These are phyloP conservation scores for Diaporthe ilicicola DNA, from an alignment of 2,329 filamentous ascomycete species.

Conservation along the genomic window DNA sequence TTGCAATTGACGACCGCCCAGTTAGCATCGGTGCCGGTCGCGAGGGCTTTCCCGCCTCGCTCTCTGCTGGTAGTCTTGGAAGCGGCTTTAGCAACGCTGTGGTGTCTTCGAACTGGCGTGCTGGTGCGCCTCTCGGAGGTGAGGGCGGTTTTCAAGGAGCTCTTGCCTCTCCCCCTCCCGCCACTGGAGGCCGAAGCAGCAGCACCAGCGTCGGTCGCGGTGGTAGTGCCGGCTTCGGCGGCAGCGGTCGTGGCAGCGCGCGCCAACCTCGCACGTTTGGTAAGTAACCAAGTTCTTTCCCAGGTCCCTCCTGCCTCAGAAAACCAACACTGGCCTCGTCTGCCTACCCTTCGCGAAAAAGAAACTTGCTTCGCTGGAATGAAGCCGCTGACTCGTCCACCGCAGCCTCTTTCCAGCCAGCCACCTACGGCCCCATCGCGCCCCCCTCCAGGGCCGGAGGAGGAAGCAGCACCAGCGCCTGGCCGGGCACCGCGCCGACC, in stretches of 20 bases:
- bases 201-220: neutral
- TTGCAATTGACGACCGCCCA: constrained; percentile 17
- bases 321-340: too few relatives aligned
- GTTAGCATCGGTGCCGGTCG: neutral
- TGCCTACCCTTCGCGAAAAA: neutral
- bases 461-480: neutral
- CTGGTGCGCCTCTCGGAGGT: neutral
- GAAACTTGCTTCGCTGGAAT: too few relatives aligned
- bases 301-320: too few relatives aligned
- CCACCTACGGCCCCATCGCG: constrained; percentile 27
- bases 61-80: neutral
- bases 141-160: neutral
- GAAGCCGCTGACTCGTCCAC: neutral
- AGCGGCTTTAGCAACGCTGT: neutral
- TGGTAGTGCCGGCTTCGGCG: neutral
- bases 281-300: neutral
- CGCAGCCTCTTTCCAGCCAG: constrained; percentile 13
- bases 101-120: neutral
- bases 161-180: neutral
- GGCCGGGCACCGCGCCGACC: neutral
- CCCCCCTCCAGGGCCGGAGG: neutral
- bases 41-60: neutral
- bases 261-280: constrained; percentile 9
- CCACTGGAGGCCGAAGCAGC: neutral
- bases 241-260: neutral